Conservation (phyloP, 2,329 filamentous ascomycete species). For the Colletotrichum lindemuthianum region DNA sequence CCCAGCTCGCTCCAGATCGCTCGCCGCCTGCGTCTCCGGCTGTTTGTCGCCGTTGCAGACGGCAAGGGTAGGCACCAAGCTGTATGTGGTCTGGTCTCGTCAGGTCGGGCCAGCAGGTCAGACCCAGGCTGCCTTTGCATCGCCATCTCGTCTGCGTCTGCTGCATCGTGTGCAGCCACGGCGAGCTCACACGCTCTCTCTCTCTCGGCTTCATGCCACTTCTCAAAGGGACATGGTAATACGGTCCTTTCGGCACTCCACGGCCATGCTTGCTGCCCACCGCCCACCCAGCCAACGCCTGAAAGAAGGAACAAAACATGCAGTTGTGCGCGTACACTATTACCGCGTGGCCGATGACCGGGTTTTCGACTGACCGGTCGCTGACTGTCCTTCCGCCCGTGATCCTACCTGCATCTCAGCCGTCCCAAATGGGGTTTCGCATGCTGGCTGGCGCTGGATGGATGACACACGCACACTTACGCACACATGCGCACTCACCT, state of each 20-base stretch:
- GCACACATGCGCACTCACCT: too few relatives aligned
- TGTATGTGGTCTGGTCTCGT: neutral
- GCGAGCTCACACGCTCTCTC: neutral
- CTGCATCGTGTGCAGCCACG: conserved; percentile 8
- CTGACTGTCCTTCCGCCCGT: too few relatives aligned
- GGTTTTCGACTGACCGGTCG: too few relatives aligned
- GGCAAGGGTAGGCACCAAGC: conserved; percentile 7
- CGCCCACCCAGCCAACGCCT: too few relatives aligned
- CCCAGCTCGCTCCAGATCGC: neutral
- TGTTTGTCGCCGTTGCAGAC: neutral
- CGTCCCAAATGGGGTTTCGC: too few relatives aligned
- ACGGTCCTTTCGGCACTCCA: neutral
- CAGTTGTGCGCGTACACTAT: conserved; percentile 10
- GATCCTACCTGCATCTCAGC: too few relatives aligned
- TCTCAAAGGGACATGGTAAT: conserved; percentile 5
- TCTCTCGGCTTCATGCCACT: conserved; percentile 9
- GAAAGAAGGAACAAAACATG: neutral
- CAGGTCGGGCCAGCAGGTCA: too few relatives aligned
- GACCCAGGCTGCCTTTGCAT: too few relatives aligned
- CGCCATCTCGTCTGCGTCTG: neutral
- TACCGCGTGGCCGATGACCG: neutral
- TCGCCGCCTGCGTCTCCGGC: neutral
- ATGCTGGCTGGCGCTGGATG: too few relatives aligned
- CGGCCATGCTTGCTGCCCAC: too few relatives aligned
- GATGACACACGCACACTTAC: too few relatives aligned